These are phyloP conservation scores for Chrysoporthe deuterocubensis DNA, from an alignment of 2,329 filamentous ascomycete species.

Conservation along the genomic window DNA sequence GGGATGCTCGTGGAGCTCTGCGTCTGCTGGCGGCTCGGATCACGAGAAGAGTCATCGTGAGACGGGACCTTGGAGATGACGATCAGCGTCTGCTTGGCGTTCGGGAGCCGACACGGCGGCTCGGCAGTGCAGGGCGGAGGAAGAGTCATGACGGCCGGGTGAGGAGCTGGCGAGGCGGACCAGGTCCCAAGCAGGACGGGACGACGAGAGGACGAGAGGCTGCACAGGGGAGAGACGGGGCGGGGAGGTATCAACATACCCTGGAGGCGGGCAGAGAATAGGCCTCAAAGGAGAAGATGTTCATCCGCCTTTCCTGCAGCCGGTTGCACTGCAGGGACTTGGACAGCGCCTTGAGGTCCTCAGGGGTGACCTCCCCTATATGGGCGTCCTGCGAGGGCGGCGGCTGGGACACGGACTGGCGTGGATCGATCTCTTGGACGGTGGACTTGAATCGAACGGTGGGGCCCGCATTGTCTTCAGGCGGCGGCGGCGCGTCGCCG, in stretches of 20 bases:
- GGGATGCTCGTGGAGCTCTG: slow-evolving; percentile 66
- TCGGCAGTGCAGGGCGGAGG: neutral
- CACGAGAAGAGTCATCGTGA: slow-evolving; percentile 57
- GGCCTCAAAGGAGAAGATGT: slow-evolving; percentile 87
- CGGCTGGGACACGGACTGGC: slow-evolving; percentile 36
- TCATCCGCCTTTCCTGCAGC: slow-evolving; percentile 81
- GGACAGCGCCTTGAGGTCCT: slow-evolving; percentile 73
- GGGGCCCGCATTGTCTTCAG: slow-evolving; percentile 41
- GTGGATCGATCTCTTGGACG: slow-evolving; percentile 70
- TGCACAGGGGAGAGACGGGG: slow-evolving; percentile 29
- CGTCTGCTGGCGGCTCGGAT: slow-evolving; percentile 66
- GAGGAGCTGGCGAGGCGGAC: neutral
- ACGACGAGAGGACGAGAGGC: slow-evolving; percentile 11
- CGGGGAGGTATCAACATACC: slow-evolving; percentile 58
- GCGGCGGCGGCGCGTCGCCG: slow-evolving; percentile 32
- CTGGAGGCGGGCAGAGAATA: slow-evolving; percentile 85
- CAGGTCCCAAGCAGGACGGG: slow-evolving; percentile 6
- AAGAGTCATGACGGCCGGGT: slow-evolving; percentile 12
- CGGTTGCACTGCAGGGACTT: slow-evolving; percentile 73
- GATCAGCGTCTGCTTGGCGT: slow-evolving; percentile 27
- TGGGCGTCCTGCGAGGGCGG: slow-evolving; percentile 27
- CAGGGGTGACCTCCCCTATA: slow-evolving; percentile 49
- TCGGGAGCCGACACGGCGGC: neutral
- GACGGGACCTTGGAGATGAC: slow-evolving; percentile 55
- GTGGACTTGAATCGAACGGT: slow-evolving; percentile 74